These are phyloP conservation scores for Dictyostelium gargantuum DNA, from an alignment of 208 protist species.

Conservation along the genomic window DNA sequence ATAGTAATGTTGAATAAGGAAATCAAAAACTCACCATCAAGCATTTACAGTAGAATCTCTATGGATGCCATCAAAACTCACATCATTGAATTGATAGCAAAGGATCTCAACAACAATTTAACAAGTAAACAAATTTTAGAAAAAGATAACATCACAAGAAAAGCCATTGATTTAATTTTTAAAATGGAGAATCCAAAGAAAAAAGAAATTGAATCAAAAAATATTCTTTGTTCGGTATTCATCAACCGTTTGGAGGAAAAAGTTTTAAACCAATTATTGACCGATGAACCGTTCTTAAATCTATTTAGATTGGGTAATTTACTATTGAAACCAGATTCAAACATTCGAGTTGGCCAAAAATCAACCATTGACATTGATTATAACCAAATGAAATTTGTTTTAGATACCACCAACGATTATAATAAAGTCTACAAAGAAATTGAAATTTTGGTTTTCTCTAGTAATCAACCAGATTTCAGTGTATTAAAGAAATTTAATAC, in stretches of 20 bases:
- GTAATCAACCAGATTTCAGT: neutral
- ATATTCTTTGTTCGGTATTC: neutral
- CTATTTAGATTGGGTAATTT: neutral
- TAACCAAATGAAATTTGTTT: neutral
- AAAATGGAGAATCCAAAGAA: no score
- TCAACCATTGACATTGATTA: neutral
- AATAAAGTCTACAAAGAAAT: neutral
- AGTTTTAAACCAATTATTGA: neutral
- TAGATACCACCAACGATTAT: neutral
- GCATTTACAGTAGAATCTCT: neutral
- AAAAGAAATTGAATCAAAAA: no score
- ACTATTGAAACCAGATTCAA: neutral
- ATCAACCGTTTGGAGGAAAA: neutral
- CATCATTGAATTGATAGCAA: neutral
- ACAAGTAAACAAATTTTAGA: no score
- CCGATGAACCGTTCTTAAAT: neutral
- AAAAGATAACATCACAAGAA: no score
- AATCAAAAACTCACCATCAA: no score
- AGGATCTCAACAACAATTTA: no score
- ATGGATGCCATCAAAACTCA: neutral
- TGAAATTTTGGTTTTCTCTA: neutral
- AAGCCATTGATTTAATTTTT: no score
- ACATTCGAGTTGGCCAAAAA: no score
- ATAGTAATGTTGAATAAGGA: neutral
- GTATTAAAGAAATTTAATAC: neutral